These are phyloP conservation scores for Trichoderma gamsii DNA, from an alignment of 495 filamentous ascomycete genomes.

Conservation along the genomic window DNA sequence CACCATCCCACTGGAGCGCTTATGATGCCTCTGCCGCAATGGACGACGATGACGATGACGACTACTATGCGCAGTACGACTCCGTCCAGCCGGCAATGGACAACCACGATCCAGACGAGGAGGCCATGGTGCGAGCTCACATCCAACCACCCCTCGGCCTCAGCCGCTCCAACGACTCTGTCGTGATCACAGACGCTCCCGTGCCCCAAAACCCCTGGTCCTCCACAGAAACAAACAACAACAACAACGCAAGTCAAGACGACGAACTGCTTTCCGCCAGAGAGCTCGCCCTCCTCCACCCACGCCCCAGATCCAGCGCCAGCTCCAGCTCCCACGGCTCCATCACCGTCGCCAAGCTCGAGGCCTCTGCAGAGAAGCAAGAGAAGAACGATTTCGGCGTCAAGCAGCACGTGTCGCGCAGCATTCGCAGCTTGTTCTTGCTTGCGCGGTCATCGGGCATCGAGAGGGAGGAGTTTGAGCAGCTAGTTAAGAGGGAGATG, in stretches of 20 bases:
- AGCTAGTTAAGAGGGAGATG: conserved; percentile 71
- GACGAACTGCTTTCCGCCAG: conserved; percentile 27
- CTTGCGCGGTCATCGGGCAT: conserved; percentile 76
- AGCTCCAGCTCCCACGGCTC: conserved; percentile 43
- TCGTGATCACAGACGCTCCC: conserved; percentile 19
- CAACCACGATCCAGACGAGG: conserved; percentile 72
- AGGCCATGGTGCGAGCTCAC: conserved; percentile 27
- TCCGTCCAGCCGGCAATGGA: conserved; percentile 89
- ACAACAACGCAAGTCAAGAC: conserved; percentile 33
- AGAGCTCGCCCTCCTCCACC: conserved; percentile 34
- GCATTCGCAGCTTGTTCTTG: conserved; percentile 81
- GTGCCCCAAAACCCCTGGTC: conserved; percentile 14
- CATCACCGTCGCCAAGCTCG: conserved; percentile 45
- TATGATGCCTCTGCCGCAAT: conserved; percentile 30
- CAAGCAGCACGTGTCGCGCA: conserved; percentile 81
- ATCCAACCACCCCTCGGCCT: conserved; percentile 32
- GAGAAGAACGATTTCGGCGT: conserved; percentile 63
- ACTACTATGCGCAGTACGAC: conserved; percentile 83
- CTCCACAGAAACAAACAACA: conserved; percentile 24
- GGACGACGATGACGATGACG: conserved; percentile 48
- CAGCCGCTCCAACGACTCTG: conserved; percentile 20
- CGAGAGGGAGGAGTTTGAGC: conserved; percentile 75
- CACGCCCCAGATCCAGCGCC: conserved; percentile 48
- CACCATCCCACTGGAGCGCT: conserved; percentile 12
- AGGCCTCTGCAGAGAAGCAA: conserved; percentile 16